Evolutionary conservation across 106 monocot species (phyloP), one percentile per base, ranked within the genome.

Genomic region (Platanthera guangdongensis): DNA sequence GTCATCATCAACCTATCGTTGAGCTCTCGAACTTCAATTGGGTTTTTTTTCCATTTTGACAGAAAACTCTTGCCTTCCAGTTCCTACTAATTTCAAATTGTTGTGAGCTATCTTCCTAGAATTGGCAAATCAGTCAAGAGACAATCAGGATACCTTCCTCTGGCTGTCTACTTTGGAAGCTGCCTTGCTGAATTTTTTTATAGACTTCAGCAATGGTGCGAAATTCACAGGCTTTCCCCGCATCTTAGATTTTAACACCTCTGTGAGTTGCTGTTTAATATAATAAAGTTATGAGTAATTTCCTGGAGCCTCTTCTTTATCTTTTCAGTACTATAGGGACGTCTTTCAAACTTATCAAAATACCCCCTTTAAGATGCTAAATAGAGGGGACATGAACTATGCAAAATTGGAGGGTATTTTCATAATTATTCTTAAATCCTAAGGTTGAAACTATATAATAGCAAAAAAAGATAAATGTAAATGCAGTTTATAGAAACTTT

Each of bases 1-100:
- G 93, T 85, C 88, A 88, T 88, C 86, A 93, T 90, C 68, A 93
- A 62, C 68, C 88, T 77, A 71, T 90, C 90, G 46, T 93, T 93
- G 18, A 93, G 78, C 73, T 88, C 84, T 51, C 90, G 80, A 46
- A 86, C 76, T 77, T 83, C 80, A 6, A 80, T 21, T 21, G 76
- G 75, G 57, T 89, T 79, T 25, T 83, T 84, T 68, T 39, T 88
- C 84, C 82, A 74, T 11, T 80, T 81, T 11, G 74, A 51, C 18
- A 63, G 14, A 78, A 68, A 83, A 51, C 18, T 8, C 65, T 80
- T 82, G 16, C 52, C 71, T 81, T 85, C 77, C 62, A 88, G 75
- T 77, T 50, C 84, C 93, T 93, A 75, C n/a, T 25, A 10, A 25
- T 39, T 65, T 65, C 30, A 65, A 25, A 65, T 7, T 65, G 15